phyloP scores from a whole-genome alignment of 345 rosid genomes.

The Capsella bursapastoris region DNA sequence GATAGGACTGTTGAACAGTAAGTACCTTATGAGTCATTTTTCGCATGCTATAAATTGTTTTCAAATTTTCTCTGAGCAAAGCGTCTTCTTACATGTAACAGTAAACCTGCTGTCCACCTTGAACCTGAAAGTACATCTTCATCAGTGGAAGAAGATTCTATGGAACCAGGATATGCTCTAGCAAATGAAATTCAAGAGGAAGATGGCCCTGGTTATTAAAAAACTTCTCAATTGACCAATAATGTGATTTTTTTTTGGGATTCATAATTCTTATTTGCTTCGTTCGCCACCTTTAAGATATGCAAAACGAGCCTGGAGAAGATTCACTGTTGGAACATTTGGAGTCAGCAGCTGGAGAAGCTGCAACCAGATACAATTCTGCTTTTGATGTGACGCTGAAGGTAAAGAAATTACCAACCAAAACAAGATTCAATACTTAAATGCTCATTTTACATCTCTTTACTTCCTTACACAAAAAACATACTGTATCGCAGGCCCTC shows the following conservation, averaged over 20 bases:
- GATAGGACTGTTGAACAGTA: conserved; percentile 30
- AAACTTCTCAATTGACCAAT: conserved; percentile 15
- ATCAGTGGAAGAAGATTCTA: conserved; percentile 11
- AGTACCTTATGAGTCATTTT: conserved; percentile 11
- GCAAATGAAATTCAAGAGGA: conserved; percentile 31
- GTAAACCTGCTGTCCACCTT: conserved; percentile 16
- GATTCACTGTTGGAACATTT: background rate
- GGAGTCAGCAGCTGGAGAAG: conserved; percentile 21
- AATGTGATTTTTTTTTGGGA: background rate
- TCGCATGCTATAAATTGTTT: background rate
- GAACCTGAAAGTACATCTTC: background rate
- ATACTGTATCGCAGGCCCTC: conserved; percentile 33
- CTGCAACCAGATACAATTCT: conserved; percentile 20
- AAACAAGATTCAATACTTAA: background rate
- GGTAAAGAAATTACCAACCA: conserved; percentile 18
- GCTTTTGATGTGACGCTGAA: conserved; percentile 36
- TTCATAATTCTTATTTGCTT: conserved; percentile 16
- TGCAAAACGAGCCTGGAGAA: conserved; percentile 24
- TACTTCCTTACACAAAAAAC: too few species aligned
- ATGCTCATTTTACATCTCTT: too few species aligned
- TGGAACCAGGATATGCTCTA: conserved; percentile 23
- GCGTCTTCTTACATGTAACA: conserved; percentile 5
- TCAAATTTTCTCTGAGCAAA: conserved; percentile 8
- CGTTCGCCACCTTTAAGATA: conserved; percentile 28
- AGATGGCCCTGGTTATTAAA: background rate